phyloP scores from a whole-genome alignment of 345 rosid genomes.

The Syzygium aromaticum region DNA sequence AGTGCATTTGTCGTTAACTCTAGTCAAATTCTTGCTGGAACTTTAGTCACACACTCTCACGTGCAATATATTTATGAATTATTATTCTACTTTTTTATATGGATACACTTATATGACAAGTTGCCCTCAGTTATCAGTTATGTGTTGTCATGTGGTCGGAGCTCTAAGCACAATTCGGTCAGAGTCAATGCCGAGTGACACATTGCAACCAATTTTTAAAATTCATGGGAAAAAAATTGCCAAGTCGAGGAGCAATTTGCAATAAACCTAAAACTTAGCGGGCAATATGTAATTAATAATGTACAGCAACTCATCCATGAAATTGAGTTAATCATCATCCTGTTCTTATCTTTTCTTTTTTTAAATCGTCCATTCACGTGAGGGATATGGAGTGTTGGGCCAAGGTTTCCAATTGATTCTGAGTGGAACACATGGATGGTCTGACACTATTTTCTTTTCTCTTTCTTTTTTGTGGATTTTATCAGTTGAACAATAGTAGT shows the following conservation, averaged over 20 bases:
- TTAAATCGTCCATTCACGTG: background rate
- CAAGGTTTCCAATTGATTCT: background rate
- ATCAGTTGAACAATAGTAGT: background rate
- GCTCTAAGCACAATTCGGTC: background rate
- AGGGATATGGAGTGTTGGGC: background rate
- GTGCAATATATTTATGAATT: background rate
- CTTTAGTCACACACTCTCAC: background rate
- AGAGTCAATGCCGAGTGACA: rapidly evolving
- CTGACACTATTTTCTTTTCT: background rate
- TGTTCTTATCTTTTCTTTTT: background rate
- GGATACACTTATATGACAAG: background rate
- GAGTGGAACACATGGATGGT: background rate
- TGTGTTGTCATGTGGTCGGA: rapidly evolving
- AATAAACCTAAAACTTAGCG: background rate
- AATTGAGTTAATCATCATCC: background rate
- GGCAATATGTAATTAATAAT: background rate
- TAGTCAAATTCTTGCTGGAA: background rate
- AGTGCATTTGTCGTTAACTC: too few species aligned
- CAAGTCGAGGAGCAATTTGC: background rate
- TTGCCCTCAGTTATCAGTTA: rapidly evolving
- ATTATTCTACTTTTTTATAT: background rate
- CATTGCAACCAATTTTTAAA: background rate
- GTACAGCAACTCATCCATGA: background rate
- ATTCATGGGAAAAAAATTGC: background rate
- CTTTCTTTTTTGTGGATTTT: background rate